Evolutionary conservation across 2,329 filamentous ascomycete genomes (phyloP), one percentile per base, ranked within the genome.

Genomic region (Ceratocystis cubensis): DNA sequence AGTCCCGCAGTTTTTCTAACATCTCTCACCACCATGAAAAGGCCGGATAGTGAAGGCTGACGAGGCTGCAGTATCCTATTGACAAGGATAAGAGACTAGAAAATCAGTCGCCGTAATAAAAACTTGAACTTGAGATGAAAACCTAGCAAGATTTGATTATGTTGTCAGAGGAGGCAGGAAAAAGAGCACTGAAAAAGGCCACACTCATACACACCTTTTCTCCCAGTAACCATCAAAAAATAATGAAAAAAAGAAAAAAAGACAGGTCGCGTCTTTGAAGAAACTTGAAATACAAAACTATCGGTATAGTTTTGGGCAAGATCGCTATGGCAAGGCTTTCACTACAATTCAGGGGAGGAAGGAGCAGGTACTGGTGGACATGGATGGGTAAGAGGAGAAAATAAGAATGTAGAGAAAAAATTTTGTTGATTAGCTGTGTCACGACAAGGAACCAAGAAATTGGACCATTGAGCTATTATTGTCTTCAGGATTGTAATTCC

Each of bases 271-370:
- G 41, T 30, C 7, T 59, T n/a, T 59, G 2, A 17, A n/a, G 33
- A 63, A 28, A 50, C 0, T 30, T 63, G 8, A 63, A 50, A 17
- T 33, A 10, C 25, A 50, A 30, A 22, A 5, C 30, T 30, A 5
- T 57, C 30, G 30, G 53, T 57, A 17, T 28, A 17, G 28, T 28
- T 57, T 57, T 28, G 3, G 53, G 53, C 25, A 57, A 57, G 17
- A 65, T n/a, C 48, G 10, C n/a, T 53, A 17, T 4, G 62, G 45
- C 15, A 53, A 59, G 50, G 50, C 20, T 65, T 1, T 13, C 25
- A 44, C 33, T 30, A 44, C 22, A 10, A 46, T 33, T 65, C 50
- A 65, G 63, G 63, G 53, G 63, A 65, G 50, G 63, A 33, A 65
- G 63, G 33, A 56, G 44, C 48, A 46, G 41, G 48, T 53, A 53